Base-by-base conservation (phyloP, 1,284 basidiomycete genomes). In the Heterobasidion annosum region DNA sequence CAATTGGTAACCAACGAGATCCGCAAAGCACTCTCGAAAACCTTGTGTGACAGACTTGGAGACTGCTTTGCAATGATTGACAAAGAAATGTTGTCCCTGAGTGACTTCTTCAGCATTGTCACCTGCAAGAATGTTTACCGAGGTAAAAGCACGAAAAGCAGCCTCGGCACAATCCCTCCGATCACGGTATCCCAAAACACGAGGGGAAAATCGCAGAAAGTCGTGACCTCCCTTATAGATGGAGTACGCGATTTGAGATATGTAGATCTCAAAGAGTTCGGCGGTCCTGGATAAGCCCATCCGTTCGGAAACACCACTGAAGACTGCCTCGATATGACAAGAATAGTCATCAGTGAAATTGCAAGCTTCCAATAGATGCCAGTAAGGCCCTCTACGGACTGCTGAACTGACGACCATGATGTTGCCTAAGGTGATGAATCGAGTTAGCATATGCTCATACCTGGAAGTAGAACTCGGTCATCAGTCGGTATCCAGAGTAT, bases 371-470 rank as follows among this genome's bases (percentile, higher is more conserved):
- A 98, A 73, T 40, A 98, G 67, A 67, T 95, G 86, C 79, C 88
- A 94, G 63, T 96, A 91, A 1, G 93, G 81, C 0, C 84, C 86
- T n/a, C 89, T 79, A n/a, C 95, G 81, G 10, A 90, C 79, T 1
- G 81, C 78, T 1, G 91, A 88, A 64, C 85, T 90, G 16, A 84
- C 79, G 34, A 98, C 78, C 73, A 95, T 87, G 57, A 91, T 80
- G 67, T 98, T 98, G 25, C 86, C 84, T 33, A 94, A 73, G 57
- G 81, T 84, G 13, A 98, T 68, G 18, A 91, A 76, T 44, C 91
- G 81, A 8, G 91, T 92, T 40, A 93, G 68, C 73, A 93, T 89
- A 42, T 74, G 71, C 64, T 97, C 93, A 61, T 80, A 82, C 53
- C 88, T 89, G 4, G 5, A 25, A 25, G 25, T 4, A 25, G 25